These are phyloP conservation scores for Scenedesmus sp. DNA, from an alignment of 163 green algal species.

Conservation along the genomic window DNA sequence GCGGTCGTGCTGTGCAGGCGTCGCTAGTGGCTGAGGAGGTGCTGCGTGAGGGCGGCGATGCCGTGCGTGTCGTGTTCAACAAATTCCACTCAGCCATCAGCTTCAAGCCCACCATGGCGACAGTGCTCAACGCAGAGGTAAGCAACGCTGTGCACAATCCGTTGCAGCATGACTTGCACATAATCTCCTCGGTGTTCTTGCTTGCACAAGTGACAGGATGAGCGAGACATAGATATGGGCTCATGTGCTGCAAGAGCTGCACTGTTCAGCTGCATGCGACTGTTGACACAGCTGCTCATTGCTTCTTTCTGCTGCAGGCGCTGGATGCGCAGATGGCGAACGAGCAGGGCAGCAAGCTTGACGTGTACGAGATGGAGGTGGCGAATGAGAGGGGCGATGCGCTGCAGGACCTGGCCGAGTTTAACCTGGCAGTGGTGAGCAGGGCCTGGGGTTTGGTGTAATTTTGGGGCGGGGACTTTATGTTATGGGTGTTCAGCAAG, in stretches of 20 bases:
- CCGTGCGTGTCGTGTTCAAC: conserved; percentile 94
- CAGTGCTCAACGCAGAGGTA: conserved; percentile 90
- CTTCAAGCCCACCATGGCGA: conserved; percentile 97
- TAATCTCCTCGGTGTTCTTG: too few species aligned
- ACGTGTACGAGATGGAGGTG: conserved; percentile 97
- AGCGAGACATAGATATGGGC: too few species aligned
- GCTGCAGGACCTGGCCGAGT: conserved; percentile 96
- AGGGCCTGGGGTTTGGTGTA: not conserved
- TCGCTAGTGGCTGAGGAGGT: conserved; percentile 91
- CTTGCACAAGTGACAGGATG: too few species aligned
- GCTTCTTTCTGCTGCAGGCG: conserved; percentile 59
- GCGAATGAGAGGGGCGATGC: conserved; percentile 89
- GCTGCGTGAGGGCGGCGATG: conserved; percentile 86
- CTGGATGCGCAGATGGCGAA: conserved; percentile 86
- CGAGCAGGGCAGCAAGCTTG: conserved; percentile 83
- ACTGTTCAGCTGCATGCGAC: not conserved
- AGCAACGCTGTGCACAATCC: not conserved
- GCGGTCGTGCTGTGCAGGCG: conserved; percentile 64
- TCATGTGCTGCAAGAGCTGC: too few species aligned
- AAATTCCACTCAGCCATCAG: conserved; percentile 93
- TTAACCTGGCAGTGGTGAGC: conserved; percentile 94
- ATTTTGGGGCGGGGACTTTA: not conserved
- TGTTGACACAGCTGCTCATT: not conserved
- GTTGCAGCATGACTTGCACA: too few species aligned
- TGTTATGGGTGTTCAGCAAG: not conserved